Conservation (phyloP, 2,329 filamentous ascomycete species). For the Talaromyces sp. region DNA sequence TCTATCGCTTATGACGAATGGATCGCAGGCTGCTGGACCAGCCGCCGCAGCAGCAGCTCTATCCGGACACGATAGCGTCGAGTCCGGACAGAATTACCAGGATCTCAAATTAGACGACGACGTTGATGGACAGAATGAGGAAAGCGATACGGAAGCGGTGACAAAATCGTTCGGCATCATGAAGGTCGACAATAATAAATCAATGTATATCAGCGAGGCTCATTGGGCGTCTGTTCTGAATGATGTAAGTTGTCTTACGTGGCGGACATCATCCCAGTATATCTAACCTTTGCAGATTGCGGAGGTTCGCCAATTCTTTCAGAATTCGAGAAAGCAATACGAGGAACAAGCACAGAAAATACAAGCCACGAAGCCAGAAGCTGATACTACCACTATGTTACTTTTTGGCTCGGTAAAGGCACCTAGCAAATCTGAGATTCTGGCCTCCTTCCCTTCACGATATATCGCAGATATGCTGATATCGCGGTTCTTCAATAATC, state of each 20-base stretch:
- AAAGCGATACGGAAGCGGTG: slow-evolving; percentile 67
- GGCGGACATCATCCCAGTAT: not conserved
- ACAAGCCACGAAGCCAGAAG: slow-evolving; percentile 59
- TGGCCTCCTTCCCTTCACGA: slow-evolving; percentile 75
- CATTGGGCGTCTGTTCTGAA: slow-evolving; percentile 78
- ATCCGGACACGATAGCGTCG: slow-evolving; percentile 38
- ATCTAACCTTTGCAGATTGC: slow-evolving; percentile 56
- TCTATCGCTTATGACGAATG: slow-evolving; percentile 89
- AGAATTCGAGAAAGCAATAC: slow-evolving; percentile 79
- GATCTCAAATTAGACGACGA: slow-evolving; percentile 50
- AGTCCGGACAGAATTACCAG: slow-evolving; percentile 37
- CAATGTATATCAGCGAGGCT: slow-evolving; percentile 76
- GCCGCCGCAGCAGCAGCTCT: slow-evolving; percentile 59
- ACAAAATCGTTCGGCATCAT: slow-evolving; percentile 75
- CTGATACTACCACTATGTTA: slow-evolving; percentile 63
- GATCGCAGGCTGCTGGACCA: slow-evolving; percentile 59
- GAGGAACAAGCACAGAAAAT: slow-evolving; percentile 78
- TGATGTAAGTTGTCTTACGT: slow-evolving; percentile 50
- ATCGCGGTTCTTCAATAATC: slow-evolving; percentile 85
- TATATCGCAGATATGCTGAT: slow-evolving; percentile 80
- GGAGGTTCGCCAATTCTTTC: slow-evolving; percentile 91
- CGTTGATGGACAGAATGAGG: slow-evolving; percentile 52
- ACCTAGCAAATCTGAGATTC: slow-evolving; percentile 71
- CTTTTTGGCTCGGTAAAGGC: slow-evolving; percentile 70
- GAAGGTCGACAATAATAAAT: slow-evolving; percentile 75